Evolutionary conservation across 1,284 basidiomycete genomes (phyloP).

Genomic region (Microbotryomycetes sp.): DNA sequence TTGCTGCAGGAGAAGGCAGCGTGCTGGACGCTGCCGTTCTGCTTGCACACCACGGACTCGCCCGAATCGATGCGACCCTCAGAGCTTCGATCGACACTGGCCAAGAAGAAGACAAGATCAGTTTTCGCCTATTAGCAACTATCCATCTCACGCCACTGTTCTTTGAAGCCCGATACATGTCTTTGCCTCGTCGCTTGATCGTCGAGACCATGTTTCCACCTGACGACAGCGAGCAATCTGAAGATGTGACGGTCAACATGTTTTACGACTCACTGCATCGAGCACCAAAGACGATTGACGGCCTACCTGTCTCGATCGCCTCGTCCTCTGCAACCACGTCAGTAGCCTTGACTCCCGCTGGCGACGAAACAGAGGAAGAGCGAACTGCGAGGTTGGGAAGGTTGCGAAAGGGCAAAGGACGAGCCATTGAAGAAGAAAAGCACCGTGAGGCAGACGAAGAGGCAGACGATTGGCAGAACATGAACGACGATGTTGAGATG

Average conservation of each 20-base stretch:
- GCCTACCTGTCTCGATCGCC: constrained; percentile 1
- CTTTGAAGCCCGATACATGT: constrained; percentile 5
- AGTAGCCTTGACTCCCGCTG: neutral
- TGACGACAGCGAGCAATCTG: neutral
- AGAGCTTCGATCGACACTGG: neutral
- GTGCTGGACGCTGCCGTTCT: constrained; percentile 21
- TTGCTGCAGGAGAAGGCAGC: constrained; percentile 10
- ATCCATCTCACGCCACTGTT: constrained; percentile 1
- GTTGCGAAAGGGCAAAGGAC: constrained; percentile 25
- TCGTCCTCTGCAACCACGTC: neutral
- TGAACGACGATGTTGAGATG: no score
- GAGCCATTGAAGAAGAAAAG: constrained; percentile 8
- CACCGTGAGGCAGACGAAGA: neutral
- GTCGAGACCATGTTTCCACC: constrained; percentile 18
- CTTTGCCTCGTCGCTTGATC: constrained; percentile 15
- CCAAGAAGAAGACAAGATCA: neutral
- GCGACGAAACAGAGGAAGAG: constrained; percentile 7
- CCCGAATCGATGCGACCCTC: constrained; percentile 4
- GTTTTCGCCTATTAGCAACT: constrained; percentile 4
- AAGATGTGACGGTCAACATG: constrained; percentile 14
- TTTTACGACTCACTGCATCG: constrained; percentile 22
- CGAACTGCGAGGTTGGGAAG: neutral
- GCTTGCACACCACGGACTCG: neutral
- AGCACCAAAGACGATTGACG: constrained; percentile 15
- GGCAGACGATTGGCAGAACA: neutral